These are phyloP conservation scores for Tulasnella sp. DNA, from an alignment of 768 basidiomycete genomes.

Conservation along the genomic window DNA sequence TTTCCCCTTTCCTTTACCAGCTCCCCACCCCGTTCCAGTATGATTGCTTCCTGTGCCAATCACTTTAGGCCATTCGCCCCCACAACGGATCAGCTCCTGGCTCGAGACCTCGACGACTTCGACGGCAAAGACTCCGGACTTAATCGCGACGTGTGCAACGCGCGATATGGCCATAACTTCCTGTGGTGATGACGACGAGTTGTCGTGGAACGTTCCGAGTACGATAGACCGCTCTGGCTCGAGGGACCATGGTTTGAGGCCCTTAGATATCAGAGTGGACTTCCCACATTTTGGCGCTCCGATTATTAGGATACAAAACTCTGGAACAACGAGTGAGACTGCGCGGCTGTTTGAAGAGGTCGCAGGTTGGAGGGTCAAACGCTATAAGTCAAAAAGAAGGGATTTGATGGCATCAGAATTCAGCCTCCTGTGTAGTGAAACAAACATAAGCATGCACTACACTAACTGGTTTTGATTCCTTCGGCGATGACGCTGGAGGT, in stretches of 20 bases:
- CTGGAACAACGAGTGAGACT: background rate
- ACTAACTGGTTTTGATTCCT: background rate
- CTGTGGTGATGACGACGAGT: background rate
- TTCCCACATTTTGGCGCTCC: constrained; percentile 77
- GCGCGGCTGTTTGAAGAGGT: constrained; percentile 2
- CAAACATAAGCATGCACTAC: background rate
- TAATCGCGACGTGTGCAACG: constrained; percentile 34
- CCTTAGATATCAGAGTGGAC: constrained; percentile 66
- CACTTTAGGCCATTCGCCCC: constrained; percentile 4
- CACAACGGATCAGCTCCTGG: background rate
- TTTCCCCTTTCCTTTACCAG: background rate
- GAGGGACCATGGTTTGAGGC: constrained; percentile 45
- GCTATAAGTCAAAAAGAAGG: background rate
- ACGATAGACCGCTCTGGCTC: constrained; percentile 7
- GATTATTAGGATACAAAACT: constrained; percentile 59
- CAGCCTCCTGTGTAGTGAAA: background rate
- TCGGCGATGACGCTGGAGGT: background rate
- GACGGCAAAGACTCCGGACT: constrained; percentile 1
- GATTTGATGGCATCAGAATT: background rate
- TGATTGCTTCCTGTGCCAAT: constrained; percentile 2
- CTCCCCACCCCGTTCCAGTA: background rate
- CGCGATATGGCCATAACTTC: constrained; percentile 20
- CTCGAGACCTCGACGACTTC: constrained; percentile 4
- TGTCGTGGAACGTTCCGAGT: constrained; percentile 9
- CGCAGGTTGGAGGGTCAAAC: constrained; percentile 5